phyloP scores from a whole-genome alignment of 805 yeast species.

The Saccharomycopsis fodiens region DNA sequence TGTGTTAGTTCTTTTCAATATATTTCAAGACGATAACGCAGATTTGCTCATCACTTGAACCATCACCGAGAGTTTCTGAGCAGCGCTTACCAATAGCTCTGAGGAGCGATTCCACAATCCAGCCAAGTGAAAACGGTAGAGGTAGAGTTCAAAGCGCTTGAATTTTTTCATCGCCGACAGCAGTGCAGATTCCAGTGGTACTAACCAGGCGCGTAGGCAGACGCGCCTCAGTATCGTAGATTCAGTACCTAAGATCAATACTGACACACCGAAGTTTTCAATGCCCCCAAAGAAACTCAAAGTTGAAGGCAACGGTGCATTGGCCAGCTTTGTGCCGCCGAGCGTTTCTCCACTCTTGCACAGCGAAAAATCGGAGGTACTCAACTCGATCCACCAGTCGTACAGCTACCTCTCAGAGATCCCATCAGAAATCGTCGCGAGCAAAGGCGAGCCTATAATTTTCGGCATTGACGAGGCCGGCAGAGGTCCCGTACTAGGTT shows the following conservation, averaged over 20 bases:
- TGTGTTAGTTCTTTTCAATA: constrained; percentile 13
- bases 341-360: constrained; percentile 4
- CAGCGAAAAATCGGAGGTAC: background rate
- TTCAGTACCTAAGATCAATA: too few species aligned
- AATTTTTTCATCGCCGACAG: too few species aligned
- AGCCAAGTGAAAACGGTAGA: too few species aligned
- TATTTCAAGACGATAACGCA: constrained; percentile 22
- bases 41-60: constrained; percentile 18
- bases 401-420: constrained; percentile 19
- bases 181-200: background rate
- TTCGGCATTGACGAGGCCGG: constrained; percentile 99
- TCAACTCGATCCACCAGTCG: constrained; percentile 10
- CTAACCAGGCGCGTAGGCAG: background rate
- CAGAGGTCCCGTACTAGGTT: constrained; percentile 95
- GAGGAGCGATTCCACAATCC: too few species aligned
- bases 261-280: too few species aligned
- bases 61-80: too few species aligned
- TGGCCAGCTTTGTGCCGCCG: constrained; percentile 1
- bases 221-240: too few species aligned
- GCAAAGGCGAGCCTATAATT: constrained; percentile 24
- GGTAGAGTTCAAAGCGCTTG: too few species aligned
- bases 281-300: background rate
- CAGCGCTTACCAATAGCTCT: too few species aligned
- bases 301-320: background rate
- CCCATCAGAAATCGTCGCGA: constrained; percentile 5